Percentiles rank a stretch among this genome's conserved stretches.
Evolutionary conservation across 2,329 filamentous ascomycete genomes (phyloP).

Genomic region (Penicillium sp.): DNA sequence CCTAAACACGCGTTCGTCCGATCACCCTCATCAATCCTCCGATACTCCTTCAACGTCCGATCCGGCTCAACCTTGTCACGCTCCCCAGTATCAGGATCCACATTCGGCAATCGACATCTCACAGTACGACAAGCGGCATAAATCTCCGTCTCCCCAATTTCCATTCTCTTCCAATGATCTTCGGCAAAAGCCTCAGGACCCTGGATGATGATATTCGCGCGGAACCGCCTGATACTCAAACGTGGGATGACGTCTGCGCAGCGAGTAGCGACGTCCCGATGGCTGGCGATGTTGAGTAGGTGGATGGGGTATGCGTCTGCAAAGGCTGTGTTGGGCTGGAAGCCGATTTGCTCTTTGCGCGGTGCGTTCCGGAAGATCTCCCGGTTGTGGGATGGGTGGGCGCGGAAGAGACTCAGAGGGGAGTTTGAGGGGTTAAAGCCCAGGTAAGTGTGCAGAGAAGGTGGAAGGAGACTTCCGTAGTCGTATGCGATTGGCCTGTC

Average conservation of each 20-base stretch:
- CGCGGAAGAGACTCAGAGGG: conserved; percentile 61
- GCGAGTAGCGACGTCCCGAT: conserved; percentile 56
- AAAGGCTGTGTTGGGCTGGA: conserved; percentile 61
- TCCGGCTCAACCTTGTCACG: conserved; percentile 57
- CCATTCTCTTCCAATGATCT: conserved; percentile 62
- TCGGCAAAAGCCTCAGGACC: conserved; percentile 61
- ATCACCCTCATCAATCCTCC: conserved; percentile 59
- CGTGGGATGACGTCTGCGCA: conserved; percentile 48
- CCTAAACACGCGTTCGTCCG: conserved; percentile 57
- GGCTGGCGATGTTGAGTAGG: conserved; percentile 60
- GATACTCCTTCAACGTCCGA: conserved; percentile 56
- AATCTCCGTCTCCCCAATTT: conserved; percentile 46
- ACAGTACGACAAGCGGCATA: conserved; percentile 64
- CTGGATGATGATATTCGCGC: conserved; percentile 63
- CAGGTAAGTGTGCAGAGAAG: conserved; percentile 58
- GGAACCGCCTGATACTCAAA: conserved; percentile 61
- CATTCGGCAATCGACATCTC: conserved; percentile 64
- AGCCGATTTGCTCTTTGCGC: conserved; percentile 57
- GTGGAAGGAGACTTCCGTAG: conserved; percentile 51
- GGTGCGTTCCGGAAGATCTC: conserved; percentile 62
- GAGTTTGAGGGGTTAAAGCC: conserved; percentile 20
- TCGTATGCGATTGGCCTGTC: conserved; percentile 55
- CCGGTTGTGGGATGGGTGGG: conserved; percentile 53
- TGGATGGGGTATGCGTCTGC: conserved; percentile 66
- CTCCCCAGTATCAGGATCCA: conserved; percentile 61